Evolutionary conservation across 2,329 filamentous ascomycete species (phyloP), one percentile per base, ranked within the genome.

Genomic region (Aspergillus fischeri): DNA sequence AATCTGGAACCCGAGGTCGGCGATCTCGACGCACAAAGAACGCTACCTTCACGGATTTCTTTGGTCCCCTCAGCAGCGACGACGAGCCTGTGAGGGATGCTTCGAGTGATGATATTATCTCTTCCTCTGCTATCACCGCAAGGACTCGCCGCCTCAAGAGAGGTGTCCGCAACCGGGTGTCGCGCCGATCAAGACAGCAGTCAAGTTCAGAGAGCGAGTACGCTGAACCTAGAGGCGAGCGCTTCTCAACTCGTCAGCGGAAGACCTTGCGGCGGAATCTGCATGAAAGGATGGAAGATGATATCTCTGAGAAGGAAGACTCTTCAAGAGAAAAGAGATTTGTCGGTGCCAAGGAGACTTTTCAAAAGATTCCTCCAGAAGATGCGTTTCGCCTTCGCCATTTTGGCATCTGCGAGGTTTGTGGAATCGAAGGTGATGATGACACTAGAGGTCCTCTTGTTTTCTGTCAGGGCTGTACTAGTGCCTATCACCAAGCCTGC

Each of bases 391-490:
- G 82, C 54, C 77, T 80, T 24, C 82, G 84, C 10, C 94, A 99
- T 72, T 84, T 82, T 49, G 78, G 83, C 44, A 78, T 77, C 7
- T 99, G 94, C 71, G 87, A 90, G 63, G 82, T 85, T 2, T 99
- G 94, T 69, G 77, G 75, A 50, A 74, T 77, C n/a, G 75, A 72
- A 17, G 81, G 82, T 8, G 77, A 82, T 50, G 77, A 81, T 24
- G 72, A 76, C 1, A 81, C 79, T 56, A 88, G 86, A 68, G 91
- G 90, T 0, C 79, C 83, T 42, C 78, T 99, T 25, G 82, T 99
- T 35, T 87, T 88, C 68, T 99, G 94, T 65, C 95, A 99, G 75
- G 94, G 94, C 29, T 99, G 94, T 71, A 91, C 88, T 1, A 80
- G 87, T 50, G 82, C 89, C 0, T 96, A 91, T 64, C 94, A 99